phyloP scores from a whole-genome alignment of 2,329 filamentous ascomycete species.

The Fragosphaeria purpurea region DNA sequence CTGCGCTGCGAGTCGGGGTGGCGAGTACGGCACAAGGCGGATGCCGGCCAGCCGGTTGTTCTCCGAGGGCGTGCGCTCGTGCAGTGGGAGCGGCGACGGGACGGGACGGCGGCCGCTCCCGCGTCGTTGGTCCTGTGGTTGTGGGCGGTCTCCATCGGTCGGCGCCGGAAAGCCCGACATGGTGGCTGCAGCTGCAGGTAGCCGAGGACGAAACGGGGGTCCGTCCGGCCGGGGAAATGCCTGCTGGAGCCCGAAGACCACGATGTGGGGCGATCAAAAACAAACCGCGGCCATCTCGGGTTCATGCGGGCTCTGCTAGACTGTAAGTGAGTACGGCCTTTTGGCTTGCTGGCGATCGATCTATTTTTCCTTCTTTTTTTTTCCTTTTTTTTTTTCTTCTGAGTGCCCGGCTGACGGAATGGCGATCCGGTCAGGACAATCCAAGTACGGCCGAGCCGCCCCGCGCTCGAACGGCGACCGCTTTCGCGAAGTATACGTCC shows the following conservation, averaged over 20 bases:
- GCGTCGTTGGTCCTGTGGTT: neutral
- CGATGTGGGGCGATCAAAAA: slow-evolving; percentile 6
- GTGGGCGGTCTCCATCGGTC: slow-evolving; percentile 1
- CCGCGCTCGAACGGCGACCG: no score
- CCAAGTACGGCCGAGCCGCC: neutral
- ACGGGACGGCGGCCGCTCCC: slow-evolving; percentile 12
- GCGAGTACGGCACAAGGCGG: slow-evolving; percentile 39
- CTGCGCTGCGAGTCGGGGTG: slow-evolving; percentile 26
- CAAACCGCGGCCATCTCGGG: slow-evolving; percentile 6
- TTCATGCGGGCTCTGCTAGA: slow-evolving; percentile 2
- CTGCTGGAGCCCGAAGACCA: neutral
- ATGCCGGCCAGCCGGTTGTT: slow-evolving; percentile 31
- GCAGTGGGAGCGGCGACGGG: slow-evolving; percentile 25
- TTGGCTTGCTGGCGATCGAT: neutral
- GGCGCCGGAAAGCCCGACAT: slow-evolving; percentile 11
- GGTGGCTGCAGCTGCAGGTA: neutral
- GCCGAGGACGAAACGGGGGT: neutral
- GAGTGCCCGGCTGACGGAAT: slow-evolving; percentile 1
- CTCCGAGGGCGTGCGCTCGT: slow-evolving; percentile 31
- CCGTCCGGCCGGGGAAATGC: slow-evolving; percentile 4
- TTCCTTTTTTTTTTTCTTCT: neutral
- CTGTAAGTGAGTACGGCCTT: no score
- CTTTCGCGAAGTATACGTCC: no score
- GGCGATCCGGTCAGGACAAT: slow-evolving; percentile 1
- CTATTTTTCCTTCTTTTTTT: neutral